Base-by-base conservation (phyloP, 2,329 filamentous ascomycete genomes). In the Plenodomus tracheiphilus region DNA sequence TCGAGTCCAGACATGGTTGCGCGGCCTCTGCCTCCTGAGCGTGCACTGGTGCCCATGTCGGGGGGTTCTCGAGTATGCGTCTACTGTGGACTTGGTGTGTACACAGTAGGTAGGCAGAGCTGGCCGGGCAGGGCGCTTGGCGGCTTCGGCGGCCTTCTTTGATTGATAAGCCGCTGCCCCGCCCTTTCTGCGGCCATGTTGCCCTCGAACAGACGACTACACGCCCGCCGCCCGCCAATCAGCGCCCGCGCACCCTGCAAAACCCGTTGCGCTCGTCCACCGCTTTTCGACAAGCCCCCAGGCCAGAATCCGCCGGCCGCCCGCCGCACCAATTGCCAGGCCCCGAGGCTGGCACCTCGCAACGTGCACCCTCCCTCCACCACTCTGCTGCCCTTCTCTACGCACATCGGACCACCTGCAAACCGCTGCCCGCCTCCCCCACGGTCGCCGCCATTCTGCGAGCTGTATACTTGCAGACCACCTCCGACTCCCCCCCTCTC, bases 121-220 rank as follows among this genome's bases (percentile, higher is more conserved):
- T 25, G 22, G 22, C 22, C 22, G 10, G 22, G 22, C 22, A 5
- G 10, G 22, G 6, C 49, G 43, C 38, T 51, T 43, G 39, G 42
- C 40, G 32, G 39, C 36, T 60, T 61, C 58, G 51, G 59, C 41
- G 43, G 54, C 50, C 46, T 63, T 63, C 61, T 52, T 43, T 64
- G 56, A 62, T 58, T 59, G 51, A 61, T 60, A 53, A 59, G 51
- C 53, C 36, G 45, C 56, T 55, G 59, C 61, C 58, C 61, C 59
- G 35, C 35, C 55, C 56, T 62, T 46, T 25, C 34, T n/a, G 43
- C 35, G 10, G 16, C 4, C 35, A 37, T 20, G 10, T 15, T 32
- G 28, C 28, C 13, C 28, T 7, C 28, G 28, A 10, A 15, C 15
- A 32, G 28, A 32, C 28, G 28, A 32, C 6, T 7, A 11, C 6